Evolutionary conservation across 2,329 filamentous ascomycete genomes (phyloP), one percentile per base, ranked within the genome.

Genomic region (Xylaria sp.): DNA sequence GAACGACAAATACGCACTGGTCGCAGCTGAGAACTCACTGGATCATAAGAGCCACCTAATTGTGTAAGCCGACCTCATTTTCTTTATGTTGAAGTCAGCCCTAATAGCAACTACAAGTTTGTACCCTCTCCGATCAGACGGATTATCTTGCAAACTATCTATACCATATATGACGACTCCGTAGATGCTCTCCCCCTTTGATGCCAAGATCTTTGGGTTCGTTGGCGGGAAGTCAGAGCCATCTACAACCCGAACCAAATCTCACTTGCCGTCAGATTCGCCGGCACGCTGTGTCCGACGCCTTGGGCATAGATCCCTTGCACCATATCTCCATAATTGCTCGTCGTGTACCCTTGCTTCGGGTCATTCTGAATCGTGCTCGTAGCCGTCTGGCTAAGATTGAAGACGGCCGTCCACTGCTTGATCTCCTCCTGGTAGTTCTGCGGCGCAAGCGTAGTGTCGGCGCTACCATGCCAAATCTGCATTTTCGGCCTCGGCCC

Each of bases 341-440:
- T 79, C 6, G 78, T 83, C 37, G 79, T 79, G 72, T 82, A 84
- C 23, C 79, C 80, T 37, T 73, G 74, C 64, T 79, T 76, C 12
- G 82, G 82, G 12, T 66, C 75, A 69, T 82, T 81, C n/a, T 74
- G 69, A 12, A 74, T 68, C 0, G 77, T 78, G 39, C 72, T 74
- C 1, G 73, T 73, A 1, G 81, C 77, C 12, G 69, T 70, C 62
- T 79, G 75, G 0, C 73, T 74, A 20, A 82, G 78, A 9, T 84
- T 85, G 63, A 86, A 83, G 1, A 88, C 82, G 20, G 81, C 83
- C 0, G 84, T 82, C 85, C 86, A 88, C 78, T 87, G 81, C 81
- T 88, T 87, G 75, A 87, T 84, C 61, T 84, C 84, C 80, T 90
- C 88, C 48, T 87, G 77, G 74, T 88, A 88, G 78, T 89, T 89